These are phyloP conservation scores for Ophiostoma quercus DNA, from an alignment of 2,329 filamentous ascomycete genomes.

Conservation along the genomic window DNA sequence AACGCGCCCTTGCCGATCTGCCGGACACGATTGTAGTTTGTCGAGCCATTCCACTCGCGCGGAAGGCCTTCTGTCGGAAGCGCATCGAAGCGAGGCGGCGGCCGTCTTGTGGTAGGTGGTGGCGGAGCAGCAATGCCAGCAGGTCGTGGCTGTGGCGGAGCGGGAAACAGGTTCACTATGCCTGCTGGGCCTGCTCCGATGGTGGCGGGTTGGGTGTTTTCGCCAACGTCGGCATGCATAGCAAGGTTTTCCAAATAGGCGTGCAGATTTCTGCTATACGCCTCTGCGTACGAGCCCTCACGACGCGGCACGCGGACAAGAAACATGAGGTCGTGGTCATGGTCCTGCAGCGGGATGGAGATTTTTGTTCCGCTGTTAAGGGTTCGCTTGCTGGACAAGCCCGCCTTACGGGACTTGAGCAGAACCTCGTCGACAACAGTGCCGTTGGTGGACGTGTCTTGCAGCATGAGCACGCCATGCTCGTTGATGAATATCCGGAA, in stretches of 20 bases:
- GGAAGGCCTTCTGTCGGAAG: constrained; percentile 36
- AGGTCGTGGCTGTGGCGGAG: neutral
- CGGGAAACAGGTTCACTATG: constrained; percentile 37
- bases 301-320: constrained; percentile 77
- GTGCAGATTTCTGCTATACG: constrained; percentile 64
- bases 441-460: constrained; percentile 94
- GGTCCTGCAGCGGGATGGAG: constrained; percentile 56
- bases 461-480: constrained; percentile 82
- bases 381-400: constrained; percentile 47
- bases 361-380: constrained; percentile 69
- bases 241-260: constrained; percentile 52
- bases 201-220: constrained; percentile 36
- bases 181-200: constrained; percentile 45
- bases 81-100: constrained; percentile 26
- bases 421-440: constrained; percentile 74
- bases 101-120: constrained; percentile 16
- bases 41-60: constrained; percentile 76
- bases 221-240: constrained; percentile 29
- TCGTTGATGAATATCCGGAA: constrained; percentile 89
- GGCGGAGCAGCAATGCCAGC: constrained; percentile 3
- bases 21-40: constrained; percentile 75
- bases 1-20: constrained; percentile 90
- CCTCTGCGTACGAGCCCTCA: constrained; percentile 58
- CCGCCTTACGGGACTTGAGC: constrained; percentile 42
- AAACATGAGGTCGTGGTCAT: constrained; percentile 63